Percentiles rank a stretch among this genome's conserved stretches.
Conservation (phyloP, 2,329 filamentous ascomycete species). For the Calonectria ilicicola region DNA sequence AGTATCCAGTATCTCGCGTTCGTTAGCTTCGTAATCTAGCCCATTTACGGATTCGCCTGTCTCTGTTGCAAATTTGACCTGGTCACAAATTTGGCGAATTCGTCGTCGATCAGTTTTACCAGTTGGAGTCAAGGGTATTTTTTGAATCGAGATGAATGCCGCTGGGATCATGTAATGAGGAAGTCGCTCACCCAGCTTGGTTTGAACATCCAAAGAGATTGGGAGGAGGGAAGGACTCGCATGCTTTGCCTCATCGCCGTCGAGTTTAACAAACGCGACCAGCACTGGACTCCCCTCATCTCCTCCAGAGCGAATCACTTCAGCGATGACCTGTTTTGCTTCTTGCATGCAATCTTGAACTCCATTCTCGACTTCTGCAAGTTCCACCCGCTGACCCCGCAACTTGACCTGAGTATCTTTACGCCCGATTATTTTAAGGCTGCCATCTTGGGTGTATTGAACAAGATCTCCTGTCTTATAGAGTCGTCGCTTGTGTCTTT, state of each 20-base stretch:
- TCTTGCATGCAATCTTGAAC: neutral
- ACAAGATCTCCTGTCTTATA: constrained; percentile 63
- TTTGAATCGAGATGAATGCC: constrained; percentile 19
- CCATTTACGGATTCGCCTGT: no score
- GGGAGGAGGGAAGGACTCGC: neutral
- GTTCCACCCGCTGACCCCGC: constrained; percentile 27
- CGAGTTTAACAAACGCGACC: neutral
- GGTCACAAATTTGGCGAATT: constrained; percentile 2
- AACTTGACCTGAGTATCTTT: constrained; percentile 28
- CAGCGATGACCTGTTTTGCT: neutral
- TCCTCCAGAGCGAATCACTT: neutral
- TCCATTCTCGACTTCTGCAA: constrained; percentile 21
- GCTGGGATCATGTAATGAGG: constrained; percentile 37
- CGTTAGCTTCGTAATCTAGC: rapidly evolving
- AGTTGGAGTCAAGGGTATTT: constrained; percentile 27
- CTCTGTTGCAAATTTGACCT: neutral
- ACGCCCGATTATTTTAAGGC: constrained; percentile 48
- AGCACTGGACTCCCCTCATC: neutral
- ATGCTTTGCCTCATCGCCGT: neutral
- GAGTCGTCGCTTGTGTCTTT: constrained; percentile 31
- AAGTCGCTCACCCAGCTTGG: constrained; percentile 9
- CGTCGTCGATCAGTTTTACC: constrained; percentile 32
- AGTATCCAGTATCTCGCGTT: neutral
- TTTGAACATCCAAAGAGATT: neutral
- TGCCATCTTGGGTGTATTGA: constrained; percentile 53